These are phyloP conservation scores for Coleophoma eucalyptorum DNA, from an alignment of 2,329 filamentous ascomycete genomes.

Conservation along the genomic window DNA sequence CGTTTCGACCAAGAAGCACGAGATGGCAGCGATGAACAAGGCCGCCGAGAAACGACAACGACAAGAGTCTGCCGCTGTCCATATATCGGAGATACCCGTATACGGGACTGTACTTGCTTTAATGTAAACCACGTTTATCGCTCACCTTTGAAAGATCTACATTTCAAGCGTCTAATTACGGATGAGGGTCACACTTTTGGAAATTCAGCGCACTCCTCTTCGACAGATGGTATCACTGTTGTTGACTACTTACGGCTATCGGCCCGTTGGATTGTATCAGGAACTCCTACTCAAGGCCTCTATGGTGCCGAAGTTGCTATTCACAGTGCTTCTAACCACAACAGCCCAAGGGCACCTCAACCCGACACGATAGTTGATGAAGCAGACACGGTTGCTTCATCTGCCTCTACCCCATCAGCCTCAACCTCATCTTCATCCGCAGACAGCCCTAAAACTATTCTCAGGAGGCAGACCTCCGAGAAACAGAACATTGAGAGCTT, in stretches of 20 bases:
- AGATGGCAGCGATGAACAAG: conserved; percentile 40
- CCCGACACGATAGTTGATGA: background rate
- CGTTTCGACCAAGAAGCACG: conserved; percentile 68
- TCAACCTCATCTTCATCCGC: background rate
- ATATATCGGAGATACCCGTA: conserved; percentile 35
- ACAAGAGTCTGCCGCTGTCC: conserved; percentile 9
- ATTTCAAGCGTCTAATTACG: conserved; percentile 85
- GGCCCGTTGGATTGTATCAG: conserved; percentile 83
- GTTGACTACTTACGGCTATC: conserved; percentile 58
- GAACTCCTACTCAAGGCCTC: conserved; percentile 81
- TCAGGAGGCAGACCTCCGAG: too few species aligned
- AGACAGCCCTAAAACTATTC: background rate
- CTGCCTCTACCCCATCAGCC: background rate
- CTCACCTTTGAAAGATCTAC: conserved; percentile 65
- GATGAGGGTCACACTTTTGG: conserved; percentile 90
- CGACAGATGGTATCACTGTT: conserved; percentile 50
- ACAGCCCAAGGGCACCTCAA: too few species aligned
- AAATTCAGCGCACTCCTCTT: conserved; percentile 50
- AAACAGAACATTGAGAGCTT: conserved; percentile 25
- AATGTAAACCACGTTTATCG: conserved; percentile 36
- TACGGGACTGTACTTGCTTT: conserved; percentile 39
- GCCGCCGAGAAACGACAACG: conserved; percentile 26
- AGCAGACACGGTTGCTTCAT: background rate
- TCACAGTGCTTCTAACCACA: background rate
- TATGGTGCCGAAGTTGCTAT: conserved; percentile 61